These are phyloP conservation scores for Mycena polygramma DNA, from an alignment of 768 basidiomycete species.

Conservation along the genomic window DNA sequence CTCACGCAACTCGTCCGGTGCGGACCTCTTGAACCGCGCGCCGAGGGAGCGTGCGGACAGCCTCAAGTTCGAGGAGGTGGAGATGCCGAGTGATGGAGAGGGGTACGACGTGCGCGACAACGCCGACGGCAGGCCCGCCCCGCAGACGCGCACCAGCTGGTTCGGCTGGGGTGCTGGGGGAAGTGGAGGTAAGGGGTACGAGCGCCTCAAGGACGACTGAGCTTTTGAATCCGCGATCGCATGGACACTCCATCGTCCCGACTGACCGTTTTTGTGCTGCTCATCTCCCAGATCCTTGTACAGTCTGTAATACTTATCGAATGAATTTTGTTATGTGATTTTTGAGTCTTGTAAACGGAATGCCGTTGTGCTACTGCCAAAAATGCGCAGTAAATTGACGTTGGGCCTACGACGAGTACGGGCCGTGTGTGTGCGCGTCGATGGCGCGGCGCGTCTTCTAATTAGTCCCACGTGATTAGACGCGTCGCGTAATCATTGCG, in stretches of 20 bases:
- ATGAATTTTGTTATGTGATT: background rate
- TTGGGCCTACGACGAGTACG: conserved; percentile 1
- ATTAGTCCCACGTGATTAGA: conserved; percentile 1
- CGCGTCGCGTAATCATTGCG: no score
- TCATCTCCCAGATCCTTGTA: conserved; percentile 1
- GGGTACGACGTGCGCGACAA: conserved; percentile 61
- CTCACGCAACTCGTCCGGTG: conserved; percentile 54
- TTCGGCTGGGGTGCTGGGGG: conserved; percentile 62
- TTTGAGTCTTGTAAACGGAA: no score
- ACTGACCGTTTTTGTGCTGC: background rate
- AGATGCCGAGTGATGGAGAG: conserved; percentile 79
- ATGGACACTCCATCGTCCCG: background rate
- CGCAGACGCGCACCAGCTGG: conserved; percentile 58
- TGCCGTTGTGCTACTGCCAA: background rate
- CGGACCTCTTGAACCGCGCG: conserved; percentile 25
- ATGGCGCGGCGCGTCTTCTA: background rate
- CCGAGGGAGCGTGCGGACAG: conserved; percentile 59
- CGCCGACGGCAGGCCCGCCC: conserved; percentile 39
- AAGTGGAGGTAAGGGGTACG: conserved; percentile 55
- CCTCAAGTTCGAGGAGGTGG: conserved; percentile 78
- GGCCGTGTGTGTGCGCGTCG: background rate
- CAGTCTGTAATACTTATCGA: background rate
- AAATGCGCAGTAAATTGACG: background rate
- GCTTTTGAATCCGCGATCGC: background rate
- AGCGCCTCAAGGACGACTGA: conserved; percentile 68